Evolutionary conservation across 371 early-diverging fungal species (phyloP).

Genomic region (Mortierella sp.): DNA sequence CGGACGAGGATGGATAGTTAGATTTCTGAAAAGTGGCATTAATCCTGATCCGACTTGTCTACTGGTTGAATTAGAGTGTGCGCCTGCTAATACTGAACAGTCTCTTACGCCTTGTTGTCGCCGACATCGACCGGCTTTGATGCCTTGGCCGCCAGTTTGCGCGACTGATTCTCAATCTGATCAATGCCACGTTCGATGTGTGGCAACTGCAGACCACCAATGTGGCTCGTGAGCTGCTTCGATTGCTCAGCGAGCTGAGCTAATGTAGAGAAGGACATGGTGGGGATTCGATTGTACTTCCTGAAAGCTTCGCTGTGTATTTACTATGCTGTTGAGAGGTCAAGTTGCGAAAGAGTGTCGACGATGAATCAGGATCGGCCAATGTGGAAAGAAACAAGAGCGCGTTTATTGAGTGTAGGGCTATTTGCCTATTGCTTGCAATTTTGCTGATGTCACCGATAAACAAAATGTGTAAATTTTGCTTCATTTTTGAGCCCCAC

Average conservation of each 20-base stretch:
- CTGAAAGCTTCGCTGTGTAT: background rate
- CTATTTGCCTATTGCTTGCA: too few species aligned
- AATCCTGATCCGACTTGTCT: slow-evolving; percentile 1
- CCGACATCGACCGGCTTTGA: slow-evolving; percentile 58
- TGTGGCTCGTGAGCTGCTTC: slow-evolving; percentile 76
- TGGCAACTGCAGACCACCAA: slow-evolving; percentile 66
- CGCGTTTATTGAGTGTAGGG: background rate
- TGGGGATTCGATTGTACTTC: background rate
- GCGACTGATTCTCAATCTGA: slow-evolving; percentile 82
- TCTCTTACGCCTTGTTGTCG: slow-evolving; percentile 63
- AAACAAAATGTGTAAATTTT: background rate
- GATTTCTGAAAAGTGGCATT: too few species aligned
- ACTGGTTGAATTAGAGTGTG: background rate
- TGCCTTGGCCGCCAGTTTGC: slow-evolving; percentile 71
- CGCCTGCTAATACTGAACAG: background rate
- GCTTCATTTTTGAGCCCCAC: background rate
- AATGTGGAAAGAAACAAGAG: background rate
- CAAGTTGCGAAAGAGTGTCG: background rate
- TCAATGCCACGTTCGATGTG: slow-evolving; percentile 80
- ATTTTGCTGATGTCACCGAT: slow-evolving; percentile 6
- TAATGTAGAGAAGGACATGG: slow-evolving; percentile 44
- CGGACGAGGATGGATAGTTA: too few species aligned
- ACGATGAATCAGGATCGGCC: slow-evolving; percentile 2
- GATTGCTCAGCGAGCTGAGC: slow-evolving; percentile 77
- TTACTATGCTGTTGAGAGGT: background rate